Conservation (phyloP, 257 asterid species). For the Fraxinus pennsylvanica region DNA sequence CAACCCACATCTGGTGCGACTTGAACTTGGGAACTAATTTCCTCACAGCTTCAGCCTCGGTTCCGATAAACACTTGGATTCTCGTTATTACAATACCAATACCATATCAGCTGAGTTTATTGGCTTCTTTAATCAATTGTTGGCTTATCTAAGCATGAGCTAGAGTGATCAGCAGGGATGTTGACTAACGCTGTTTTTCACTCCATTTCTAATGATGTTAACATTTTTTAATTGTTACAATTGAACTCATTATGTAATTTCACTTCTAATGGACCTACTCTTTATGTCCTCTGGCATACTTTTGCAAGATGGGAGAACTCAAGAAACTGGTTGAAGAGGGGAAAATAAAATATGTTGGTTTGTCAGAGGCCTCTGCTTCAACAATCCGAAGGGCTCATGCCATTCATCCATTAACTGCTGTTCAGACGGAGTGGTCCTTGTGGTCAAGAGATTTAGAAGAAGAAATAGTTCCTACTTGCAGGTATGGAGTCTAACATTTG, state of each 20-base stretch:
- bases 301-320: slow-evolving; percentile 30
- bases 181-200: no score
- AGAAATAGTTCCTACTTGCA: slow-evolving; percentile 39
- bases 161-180: neutral
- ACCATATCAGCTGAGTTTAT: neutral
- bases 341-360: slow-evolving; percentile 35
- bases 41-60: neutral
- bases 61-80: neutral
- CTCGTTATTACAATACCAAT: neutral
- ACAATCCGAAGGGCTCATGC: slow-evolving; percentile 44
- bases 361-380: slow-evolving; percentile 36
- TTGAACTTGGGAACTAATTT: neutral
- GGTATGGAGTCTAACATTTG: slow-evolving; percentile 6
- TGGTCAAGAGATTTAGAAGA: slow-evolving; percentile 38
- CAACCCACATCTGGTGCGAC: neutral
- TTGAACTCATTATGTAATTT: neutral
- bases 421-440: slow-evolving; percentile 41
- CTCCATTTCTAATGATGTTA: neutral
- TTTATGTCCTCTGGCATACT: neutral
- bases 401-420: slow-evolving; percentile 38
- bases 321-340: slow-evolving; percentile 31
- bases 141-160: neutral
- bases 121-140: neutral
- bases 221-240: neutral
- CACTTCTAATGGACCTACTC: neutral